phyloP scores from a whole-genome alignment of 2,329 filamentous ascomycete genomes.

The Lachnellula subtilissima region DNA sequence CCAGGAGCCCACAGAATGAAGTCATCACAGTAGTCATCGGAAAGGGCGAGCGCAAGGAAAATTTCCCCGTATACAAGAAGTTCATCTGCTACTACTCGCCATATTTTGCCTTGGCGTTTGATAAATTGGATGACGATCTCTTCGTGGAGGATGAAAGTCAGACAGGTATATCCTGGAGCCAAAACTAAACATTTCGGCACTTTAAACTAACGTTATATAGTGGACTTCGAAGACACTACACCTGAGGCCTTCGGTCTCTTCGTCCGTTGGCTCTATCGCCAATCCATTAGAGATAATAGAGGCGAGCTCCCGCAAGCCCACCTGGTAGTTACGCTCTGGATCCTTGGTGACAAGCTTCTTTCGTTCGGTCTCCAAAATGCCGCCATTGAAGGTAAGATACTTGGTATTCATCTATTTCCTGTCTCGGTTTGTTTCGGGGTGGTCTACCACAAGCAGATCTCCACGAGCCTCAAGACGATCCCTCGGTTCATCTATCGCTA shows the following conservation, averaged over 20 bases:
- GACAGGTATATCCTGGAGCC: background rate
- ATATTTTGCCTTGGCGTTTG: background rate
- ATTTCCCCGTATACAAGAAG: background rate
- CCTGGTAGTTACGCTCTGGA: background rate
- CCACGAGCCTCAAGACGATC: no score
- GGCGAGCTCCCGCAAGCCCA: background rate
- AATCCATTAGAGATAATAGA: background rate
- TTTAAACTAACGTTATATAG: background rate
- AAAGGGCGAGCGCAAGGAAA: background rate
- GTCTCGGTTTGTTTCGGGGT: no score
- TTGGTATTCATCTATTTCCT: no score
- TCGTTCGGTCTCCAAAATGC: background rate
- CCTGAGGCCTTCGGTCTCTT: background rate
- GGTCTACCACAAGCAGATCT: no score
- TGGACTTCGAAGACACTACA: background rate
- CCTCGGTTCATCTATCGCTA: no score
- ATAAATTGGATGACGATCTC: background rate
- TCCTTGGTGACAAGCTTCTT: background rate
- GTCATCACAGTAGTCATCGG: background rate
- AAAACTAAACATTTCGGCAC: background rate
- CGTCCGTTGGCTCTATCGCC: background rate
- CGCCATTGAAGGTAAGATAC: background rate
- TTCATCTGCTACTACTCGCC: constrained; percentile 2
- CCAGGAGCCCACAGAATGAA: background rate
- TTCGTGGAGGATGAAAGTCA: background rate